Conservation (phyloP, 257 asterid species). For the Nicotiana tomentosiformis region DNA sequence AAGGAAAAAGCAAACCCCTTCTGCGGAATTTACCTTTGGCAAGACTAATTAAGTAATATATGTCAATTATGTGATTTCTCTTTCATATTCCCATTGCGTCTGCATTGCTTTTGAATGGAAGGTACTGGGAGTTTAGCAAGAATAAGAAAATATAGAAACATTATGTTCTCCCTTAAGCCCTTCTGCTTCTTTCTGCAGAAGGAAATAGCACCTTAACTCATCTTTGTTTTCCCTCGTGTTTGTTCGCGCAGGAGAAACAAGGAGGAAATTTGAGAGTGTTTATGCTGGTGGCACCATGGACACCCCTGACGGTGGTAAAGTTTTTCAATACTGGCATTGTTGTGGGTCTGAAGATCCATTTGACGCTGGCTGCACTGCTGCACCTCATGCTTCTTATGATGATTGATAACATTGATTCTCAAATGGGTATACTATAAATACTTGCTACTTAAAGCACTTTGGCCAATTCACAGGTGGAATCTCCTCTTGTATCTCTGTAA, state of each 20-base stretch:
- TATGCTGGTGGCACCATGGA: constrained; percentile 81
- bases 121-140: background rate
- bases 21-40: background rate
- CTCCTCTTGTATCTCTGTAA: background rate
- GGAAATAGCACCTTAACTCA: background rate
- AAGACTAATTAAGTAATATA: background rate
- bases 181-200: background rate
- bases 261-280: constrained; percentile 92
- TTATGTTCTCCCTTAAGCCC: background rate
- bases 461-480: background rate
- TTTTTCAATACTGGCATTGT: constrained; percentile 91
- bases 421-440: background rate
- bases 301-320: constrained; percentile 76
- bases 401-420: constrained; percentile 38
- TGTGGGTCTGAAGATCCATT: constrained; percentile 95
- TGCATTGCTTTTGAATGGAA: background rate
- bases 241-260: constrained; percentile 73
- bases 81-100: background rate
- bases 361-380: constrained; percentile 78
- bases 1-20: background rate
- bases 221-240: background rate
- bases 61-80: background rate
- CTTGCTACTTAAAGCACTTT: background rate
- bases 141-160: background rate
- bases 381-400: constrained; percentile 87